Evolutionary conservation across 2,329 filamentous ascomycete species (phyloP).

Genomic region (Cordyceps fumosorosea): DNA sequence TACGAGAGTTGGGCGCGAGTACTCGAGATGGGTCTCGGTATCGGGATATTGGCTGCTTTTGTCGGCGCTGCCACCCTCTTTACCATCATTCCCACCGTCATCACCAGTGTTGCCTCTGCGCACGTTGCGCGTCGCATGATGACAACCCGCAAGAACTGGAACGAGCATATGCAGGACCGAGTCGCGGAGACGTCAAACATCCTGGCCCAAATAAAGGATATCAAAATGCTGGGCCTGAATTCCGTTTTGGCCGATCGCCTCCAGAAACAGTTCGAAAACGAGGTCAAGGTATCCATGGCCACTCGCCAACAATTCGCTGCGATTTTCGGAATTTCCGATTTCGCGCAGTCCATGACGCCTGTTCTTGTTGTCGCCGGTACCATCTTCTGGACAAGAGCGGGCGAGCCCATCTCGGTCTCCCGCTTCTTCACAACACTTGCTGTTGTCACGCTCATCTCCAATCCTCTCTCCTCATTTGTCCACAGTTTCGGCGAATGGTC

Average conservation of each 20-base stretch:
- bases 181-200: conserved; percentile 3
- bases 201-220: conserved; percentile 3
- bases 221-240: conserved; percentile 1
- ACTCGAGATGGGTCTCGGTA: conserved; percentile 1
- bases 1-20: background rate
- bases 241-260: background rate
- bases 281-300: background rate
- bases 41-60: background rate
- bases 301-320: background rate
- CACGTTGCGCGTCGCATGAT: background rate
- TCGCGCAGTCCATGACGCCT: background rate
- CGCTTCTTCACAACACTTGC: background rate
- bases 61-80: background rate
- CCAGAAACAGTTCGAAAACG: background rate
- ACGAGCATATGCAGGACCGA: conserved; percentile 1
- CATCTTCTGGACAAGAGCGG: conserved; percentile 2
- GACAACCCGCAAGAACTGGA: background rate
- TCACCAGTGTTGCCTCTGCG: background rate
- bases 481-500: background rate
- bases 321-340: background rate
- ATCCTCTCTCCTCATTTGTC: background rate
- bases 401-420: background rate
- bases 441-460: background rate
- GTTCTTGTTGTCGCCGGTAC: background rate
- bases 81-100: background rate